These are phyloP conservation scores for Emiliania huxleyi DNA, from an alignment of 78 protist genomes.

Conservation along the genomic window DNA sequence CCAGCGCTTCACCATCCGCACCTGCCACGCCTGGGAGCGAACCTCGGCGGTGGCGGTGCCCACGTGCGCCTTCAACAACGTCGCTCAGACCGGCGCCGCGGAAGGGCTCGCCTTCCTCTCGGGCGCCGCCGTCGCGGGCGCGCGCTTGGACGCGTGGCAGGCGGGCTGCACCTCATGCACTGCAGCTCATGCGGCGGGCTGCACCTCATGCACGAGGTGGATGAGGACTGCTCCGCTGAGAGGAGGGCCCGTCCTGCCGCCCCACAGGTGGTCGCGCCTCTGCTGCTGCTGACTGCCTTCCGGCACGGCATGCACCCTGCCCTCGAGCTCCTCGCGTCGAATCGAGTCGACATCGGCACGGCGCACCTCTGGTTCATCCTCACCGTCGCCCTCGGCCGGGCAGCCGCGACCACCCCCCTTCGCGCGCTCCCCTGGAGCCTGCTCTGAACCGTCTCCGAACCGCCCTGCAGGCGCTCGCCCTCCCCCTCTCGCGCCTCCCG, in stretches of 20 bases:
- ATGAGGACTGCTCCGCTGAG: no score
- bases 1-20: not conserved
- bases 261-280: not conserved
- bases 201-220: no score
- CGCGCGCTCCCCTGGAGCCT: no score
- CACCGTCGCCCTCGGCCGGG: no score
- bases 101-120: not conserved
- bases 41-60: no score
- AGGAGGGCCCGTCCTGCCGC: no score
- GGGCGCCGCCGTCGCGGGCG: not conserved
- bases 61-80: not conserved
- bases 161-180: not conserved
- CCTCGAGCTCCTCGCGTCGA: not conserved
- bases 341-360: not conserved
- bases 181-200: no score
- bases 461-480: no score
- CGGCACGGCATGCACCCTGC: not conserved
- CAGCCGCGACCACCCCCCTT: no score
- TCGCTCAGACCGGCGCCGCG: not conserved
- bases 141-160: not conserved
- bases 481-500: no score
- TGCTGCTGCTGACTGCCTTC: not conserved
- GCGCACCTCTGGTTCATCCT: conserved; percentile 18
- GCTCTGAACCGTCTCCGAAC: no score
- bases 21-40: not conserved